Evolutionary conservation across 768 basidiomycete genomes (phyloP), one percentile per base, ranked within the genome.

Genomic region (Podaxis sp.): DNA sequence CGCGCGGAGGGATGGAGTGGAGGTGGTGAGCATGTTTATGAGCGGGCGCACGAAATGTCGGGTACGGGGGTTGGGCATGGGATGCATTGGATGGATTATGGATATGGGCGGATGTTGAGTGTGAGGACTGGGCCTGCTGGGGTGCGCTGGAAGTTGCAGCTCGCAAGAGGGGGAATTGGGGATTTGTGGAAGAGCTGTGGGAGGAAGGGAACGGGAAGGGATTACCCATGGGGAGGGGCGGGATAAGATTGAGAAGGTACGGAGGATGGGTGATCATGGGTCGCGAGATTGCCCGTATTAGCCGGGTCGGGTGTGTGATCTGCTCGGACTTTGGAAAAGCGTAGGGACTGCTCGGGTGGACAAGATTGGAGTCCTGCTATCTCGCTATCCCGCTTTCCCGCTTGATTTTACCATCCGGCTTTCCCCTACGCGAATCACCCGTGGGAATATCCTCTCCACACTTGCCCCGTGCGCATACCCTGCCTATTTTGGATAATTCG

Each of bases 11-110:
- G 36, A 95, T 93, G 2, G 90, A 87, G 71, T 95, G 92, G 1
- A 94, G 75, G 71, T 94, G 91, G 72, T 94, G 93, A 0, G 92
- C 92, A 79, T 93, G 91, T 67, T 89, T 92, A 74, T 94, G 93
- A 1, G 93, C 92, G 7, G 90, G 89, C 1, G 89, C 84, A 65
- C 80, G 83, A 77, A 89, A 90, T 0, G 81, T 69, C 8, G 70
- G 65, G 9, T 51, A 44, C 9, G 55, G 26, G 19, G 59, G 61
- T 40, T 67, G 42, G 19, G 70, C 49, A 48, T 70, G 71, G 28
- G 17, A 46, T 46, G 17, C 4, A 19, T 46, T 19, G 68, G 67
- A 33, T 2, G 53, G 53, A n/a, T 53, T 46, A 12, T 54, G 42
- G 9, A 48, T 54, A 4, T 30, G 53, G 9, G 19, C n/a, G 26